Base-by-base conservation (phyloP, 352 stramenopile genomes). In the Phytophthora vignae region DNA sequence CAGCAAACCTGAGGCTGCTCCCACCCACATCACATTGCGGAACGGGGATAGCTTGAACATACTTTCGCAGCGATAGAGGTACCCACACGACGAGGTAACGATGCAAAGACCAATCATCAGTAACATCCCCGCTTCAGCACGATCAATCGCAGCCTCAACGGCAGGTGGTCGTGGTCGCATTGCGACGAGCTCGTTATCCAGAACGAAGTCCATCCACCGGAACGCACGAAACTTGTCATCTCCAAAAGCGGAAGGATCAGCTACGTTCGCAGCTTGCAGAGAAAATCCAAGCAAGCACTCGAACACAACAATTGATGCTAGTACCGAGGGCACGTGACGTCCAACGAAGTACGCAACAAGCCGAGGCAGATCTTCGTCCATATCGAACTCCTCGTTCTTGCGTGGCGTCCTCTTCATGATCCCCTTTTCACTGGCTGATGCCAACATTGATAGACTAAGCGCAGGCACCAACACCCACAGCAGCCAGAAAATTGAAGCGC, bases 351-450 rank as follows among this genome's bases (percentile, higher is more conserved):
- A 96, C 14, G 62, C 70, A 0, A 82, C 46, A 42, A 95, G 73
- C 1, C 87, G 77, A 15, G 84, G 74, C 2, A 93, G 64, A 55
- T 94, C 82, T 29, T 92, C 85, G 8, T 80, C 49, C 31, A 90
- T 75, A 27, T 88, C 84, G 12, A 91, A 74, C 15, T 82, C 69
- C 68, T 95, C 88, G 66, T 96, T 96, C 75, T 96, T 96, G 61
- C 82, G 84, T 56, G 90, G 90, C 3, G 90, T 96, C 25, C 85
- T 85, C 71, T 93, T 94, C 90, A 96, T 96, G 15, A 92, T 81
- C 5, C 82, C 82, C 58, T 84, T 83, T 53, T 94, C 87, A 38
- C 83, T 85, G 4, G 82, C 83, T 1, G 86, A 85, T 17, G 87
- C 88, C 48, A 96, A 77, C 86, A 96, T 92, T 3, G 81, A 87